Evolutionary conservation across 352 stramenopile genomes (phyloP).

Genomic region (Pythium aristosporum): DNA sequence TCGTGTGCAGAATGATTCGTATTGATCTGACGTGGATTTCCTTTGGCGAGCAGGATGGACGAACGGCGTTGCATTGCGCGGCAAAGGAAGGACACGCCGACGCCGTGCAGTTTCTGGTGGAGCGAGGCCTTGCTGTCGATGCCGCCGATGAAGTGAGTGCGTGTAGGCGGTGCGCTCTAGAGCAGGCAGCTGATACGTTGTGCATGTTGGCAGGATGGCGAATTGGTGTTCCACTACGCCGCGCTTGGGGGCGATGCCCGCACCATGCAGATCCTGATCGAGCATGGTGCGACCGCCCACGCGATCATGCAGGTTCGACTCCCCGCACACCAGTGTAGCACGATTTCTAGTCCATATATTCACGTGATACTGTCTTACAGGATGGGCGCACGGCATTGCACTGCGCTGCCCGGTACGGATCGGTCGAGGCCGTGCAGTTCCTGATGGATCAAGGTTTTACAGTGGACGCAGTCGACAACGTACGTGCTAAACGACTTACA

Average conservation of each 20-base stretch:
- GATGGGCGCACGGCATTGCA: background rate
- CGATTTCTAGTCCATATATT: no score
- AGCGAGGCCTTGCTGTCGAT: background rate
- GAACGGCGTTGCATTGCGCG: background rate
- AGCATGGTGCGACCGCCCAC: background rate
- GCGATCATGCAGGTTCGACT: background rate
- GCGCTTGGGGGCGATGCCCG: background rate
- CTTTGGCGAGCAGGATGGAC: background rate
- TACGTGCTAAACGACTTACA: no score
- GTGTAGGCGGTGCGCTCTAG: background rate
- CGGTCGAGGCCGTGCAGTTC: background rate
- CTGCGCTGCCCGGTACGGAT: background rate
- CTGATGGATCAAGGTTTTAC: background rate
- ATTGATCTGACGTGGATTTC: background rate
- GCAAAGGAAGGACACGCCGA: background rate
- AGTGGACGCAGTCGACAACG: no score
- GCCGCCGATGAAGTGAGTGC: background rate
- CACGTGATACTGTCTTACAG: background rate
- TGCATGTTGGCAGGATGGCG: background rate
- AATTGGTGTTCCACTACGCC: background rate
- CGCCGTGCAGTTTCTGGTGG: background rate
- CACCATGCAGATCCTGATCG: background rate
- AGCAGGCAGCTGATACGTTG: background rate
- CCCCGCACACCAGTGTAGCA: no score
- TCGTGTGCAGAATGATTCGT: background rate